phyloP scores from a whole-genome alignment of 2,329 filamentous ascomycete genomes.

The Stemphylium vesicarium region DNA sequence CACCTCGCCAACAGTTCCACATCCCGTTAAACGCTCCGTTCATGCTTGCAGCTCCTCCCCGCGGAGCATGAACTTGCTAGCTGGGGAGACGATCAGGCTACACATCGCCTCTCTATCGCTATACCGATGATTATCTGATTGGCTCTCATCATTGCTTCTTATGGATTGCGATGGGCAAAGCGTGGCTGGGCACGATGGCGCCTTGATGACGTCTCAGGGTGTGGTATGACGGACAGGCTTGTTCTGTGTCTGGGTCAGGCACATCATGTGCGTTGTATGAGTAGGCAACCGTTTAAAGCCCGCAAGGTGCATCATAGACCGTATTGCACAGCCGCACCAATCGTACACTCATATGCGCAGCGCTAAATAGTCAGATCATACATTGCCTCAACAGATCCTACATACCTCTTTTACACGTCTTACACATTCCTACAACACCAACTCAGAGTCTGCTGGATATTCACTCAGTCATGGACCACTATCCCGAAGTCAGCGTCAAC shows the following conservation, averaged over 20 bases:
- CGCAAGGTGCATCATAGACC: constrained; percentile 1
- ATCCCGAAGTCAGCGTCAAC: constrained; percentile 30
- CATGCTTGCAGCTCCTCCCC: constrained; percentile 3
- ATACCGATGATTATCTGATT: constrained; percentile 18
- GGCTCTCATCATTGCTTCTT: constrained; percentile 23
- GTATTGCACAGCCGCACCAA: neutral
- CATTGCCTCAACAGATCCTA: neutral
- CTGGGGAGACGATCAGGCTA: neutral
- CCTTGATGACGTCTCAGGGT: constrained; percentile 20
- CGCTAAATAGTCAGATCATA: neutral
- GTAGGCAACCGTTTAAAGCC: constrained; percentile 11
- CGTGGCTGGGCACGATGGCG: constrained; percentile 18
- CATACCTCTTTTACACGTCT: neutral
- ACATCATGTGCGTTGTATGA: constrained; percentile 6
- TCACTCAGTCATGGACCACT: constrained; percentile 28
- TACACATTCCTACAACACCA: neutral
- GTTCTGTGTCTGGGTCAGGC: constrained; percentile 3
- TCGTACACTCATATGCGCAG: neutral
- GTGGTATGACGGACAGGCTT: constrained; percentile 14
- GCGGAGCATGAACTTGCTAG: neutral
- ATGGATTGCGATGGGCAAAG: constrained; percentile 15
- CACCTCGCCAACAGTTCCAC: neutral
- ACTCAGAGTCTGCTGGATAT: neutral
- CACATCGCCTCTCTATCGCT: neutral
- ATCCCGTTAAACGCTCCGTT: neutral